Conservation (phyloP, 2,329 filamentous ascomycete species). For the Arthrinium phaeospermum region DNA sequence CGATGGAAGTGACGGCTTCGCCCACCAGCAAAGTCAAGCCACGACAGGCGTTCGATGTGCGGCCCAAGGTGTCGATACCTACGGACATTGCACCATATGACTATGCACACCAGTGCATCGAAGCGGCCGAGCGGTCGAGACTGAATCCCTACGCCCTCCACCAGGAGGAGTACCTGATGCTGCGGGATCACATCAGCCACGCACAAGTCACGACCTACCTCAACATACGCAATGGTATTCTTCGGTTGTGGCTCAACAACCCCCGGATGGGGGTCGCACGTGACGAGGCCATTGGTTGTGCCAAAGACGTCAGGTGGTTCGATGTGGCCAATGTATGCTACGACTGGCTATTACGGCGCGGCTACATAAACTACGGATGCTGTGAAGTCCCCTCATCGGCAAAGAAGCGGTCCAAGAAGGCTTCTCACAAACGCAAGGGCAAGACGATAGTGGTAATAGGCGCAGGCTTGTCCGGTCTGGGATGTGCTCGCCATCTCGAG, state of each 20-base stretch:
- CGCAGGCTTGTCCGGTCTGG: slow-evolving; percentile 91
- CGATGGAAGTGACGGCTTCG: slow-evolving; percentile 33
- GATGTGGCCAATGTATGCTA: slow-evolving; percentile 87
- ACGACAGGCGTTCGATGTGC: slow-evolving; percentile 59
- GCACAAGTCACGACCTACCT: slow-evolving; percentile 93
- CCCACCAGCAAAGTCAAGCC: slow-evolving; percentile 37
- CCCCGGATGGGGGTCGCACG: slow-evolving; percentile 81
- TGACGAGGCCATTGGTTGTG: slow-evolving; percentile 89
- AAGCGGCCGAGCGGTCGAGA: slow-evolving; percentile 86
- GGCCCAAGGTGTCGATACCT: slow-evolving; percentile 84
- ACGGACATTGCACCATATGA: slow-evolving; percentile 72
- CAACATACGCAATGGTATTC: slow-evolving; percentile 93
- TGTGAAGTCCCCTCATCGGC: slow-evolving; percentile 66
- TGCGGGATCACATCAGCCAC: slow-evolving; percentile 83
- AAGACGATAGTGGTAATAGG: slow-evolving; percentile 87
- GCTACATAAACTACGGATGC: slow-evolving; percentile 97
- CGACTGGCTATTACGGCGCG: slow-evolving; percentile 87
- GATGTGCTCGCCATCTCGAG: slow-evolving; percentile 90
- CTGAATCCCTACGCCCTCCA: slow-evolving; percentile 90
- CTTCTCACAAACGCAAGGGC: slow-evolving; percentile 54
- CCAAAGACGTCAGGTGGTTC: slow-evolving; percentile 87
- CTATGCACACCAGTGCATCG: slow-evolving; percentile 90
- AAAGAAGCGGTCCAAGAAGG: slow-evolving; percentile 46
- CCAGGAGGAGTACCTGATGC: slow-evolving; percentile 78
- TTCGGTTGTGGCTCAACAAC: slow-evolving; percentile 88